A percentile compares a stretch with the other conserved stretches of the same genome.
phyloP scores from a whole-genome alignment of 805 yeast genomes.

The Ogataea salicorniae region DNA sequence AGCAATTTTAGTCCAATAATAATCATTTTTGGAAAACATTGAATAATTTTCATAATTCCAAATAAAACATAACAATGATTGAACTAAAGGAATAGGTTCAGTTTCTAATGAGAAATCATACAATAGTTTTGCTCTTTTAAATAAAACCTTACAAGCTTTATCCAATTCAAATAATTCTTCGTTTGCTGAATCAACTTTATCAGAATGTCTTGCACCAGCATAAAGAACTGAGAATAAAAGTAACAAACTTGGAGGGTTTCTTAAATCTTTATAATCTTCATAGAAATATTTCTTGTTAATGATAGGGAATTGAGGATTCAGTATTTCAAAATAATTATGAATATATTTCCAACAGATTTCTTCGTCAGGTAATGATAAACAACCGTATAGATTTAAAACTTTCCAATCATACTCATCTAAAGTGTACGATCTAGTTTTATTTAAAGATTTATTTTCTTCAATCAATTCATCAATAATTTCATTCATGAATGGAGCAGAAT shows the following conservation, averaged over 20 bases:
- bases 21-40: slow-evolving; percentile 50
- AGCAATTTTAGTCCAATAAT: slow-evolving; percentile 72
- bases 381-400: slow-evolving; percentile 59
- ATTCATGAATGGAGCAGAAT: slow-evolving; percentile 24
- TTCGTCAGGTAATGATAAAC: slow-evolving; percentile 63
- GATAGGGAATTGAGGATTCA: slow-evolving; percentile 66
- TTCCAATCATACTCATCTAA: slow-evolving; percentile 47
- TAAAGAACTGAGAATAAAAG: slow-evolving; percentile 60
- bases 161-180: slow-evolving; percentile 41
- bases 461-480: slow-evolving; percentile 16
- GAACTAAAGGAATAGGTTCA: slow-evolving; percentile 59
- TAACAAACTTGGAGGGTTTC: slow-evolving; percentile 56
- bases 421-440: slow-evolving; percentile 18
- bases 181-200: slow-evolving; percentile 48
- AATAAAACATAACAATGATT: slow-evolving; percentile 39
- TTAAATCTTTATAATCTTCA: slow-evolving; percentile 49
- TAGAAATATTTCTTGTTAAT: slow-evolving; percentile 59
- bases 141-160: slow-evolving; percentile 27
- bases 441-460: slow-evolving; percentile 11
- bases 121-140: slow-evolving; percentile 52
- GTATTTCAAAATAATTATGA: slow-evolving; percentile 54
- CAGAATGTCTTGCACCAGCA: slow-evolving; percentile 60
- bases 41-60: slow-evolving; percentile 23
- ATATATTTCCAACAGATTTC: slow-evolving; percentile 58
- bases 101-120: slow-evolving; percentile 65